Evolutionary conservation across 1,284 basidiomycete species (phyloP).

Genomic region (Cryptococcus deneoformans): DNA sequence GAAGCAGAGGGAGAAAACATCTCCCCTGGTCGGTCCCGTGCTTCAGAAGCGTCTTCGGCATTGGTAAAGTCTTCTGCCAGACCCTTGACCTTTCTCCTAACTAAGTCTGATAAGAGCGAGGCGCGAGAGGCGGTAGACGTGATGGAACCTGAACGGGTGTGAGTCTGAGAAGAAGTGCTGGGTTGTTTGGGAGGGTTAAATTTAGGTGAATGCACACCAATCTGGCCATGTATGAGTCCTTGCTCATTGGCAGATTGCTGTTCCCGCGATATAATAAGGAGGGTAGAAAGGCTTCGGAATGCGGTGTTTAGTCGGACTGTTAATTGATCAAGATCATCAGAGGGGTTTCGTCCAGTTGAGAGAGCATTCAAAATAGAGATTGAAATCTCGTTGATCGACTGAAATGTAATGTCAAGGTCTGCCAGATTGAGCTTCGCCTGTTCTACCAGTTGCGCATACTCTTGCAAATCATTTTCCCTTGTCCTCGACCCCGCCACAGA

Average conservation of each 20-base stretch:
- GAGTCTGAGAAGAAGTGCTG: conserved; percentile 2
- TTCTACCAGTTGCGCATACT: conserved; percentile 38
- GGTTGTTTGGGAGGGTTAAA: not conserved
- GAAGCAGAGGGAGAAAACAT: conserved; percentile 8
- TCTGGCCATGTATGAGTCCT: conserved; percentile 25
- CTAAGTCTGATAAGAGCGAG: conserved; percentile 4
- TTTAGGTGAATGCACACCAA: conserved; percentile 24
- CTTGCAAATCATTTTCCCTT: conserved; percentile 21
- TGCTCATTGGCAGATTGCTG: conserved; percentile 29
- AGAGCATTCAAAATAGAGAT: conserved; percentile 3
- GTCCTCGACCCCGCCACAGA: conserved; percentile 7
- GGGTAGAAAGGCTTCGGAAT: conserved; percentile 23
- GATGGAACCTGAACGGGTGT: conserved; percentile 1
- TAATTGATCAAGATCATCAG: conserved; percentile 1
- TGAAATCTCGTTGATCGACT: conserved; percentile 4
- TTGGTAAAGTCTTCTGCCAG: conserved; percentile 42
- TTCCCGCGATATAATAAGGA: conserved; percentile 31
- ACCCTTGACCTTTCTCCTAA: conserved; percentile 15
- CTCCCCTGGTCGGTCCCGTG: conserved; percentile 16
- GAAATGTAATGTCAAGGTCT: conserved; percentile 31
- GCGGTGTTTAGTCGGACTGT: conserved; percentile 15
- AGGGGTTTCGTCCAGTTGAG: not conserved
- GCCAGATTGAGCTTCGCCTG: conserved; percentile 31
- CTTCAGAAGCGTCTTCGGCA: conserved; percentile 27
- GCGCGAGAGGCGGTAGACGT: conserved; percentile 6